Conservation (phyloP, 2,329 filamentous ascomycete genomes). For the Ceratocystis destructans region DNA sequence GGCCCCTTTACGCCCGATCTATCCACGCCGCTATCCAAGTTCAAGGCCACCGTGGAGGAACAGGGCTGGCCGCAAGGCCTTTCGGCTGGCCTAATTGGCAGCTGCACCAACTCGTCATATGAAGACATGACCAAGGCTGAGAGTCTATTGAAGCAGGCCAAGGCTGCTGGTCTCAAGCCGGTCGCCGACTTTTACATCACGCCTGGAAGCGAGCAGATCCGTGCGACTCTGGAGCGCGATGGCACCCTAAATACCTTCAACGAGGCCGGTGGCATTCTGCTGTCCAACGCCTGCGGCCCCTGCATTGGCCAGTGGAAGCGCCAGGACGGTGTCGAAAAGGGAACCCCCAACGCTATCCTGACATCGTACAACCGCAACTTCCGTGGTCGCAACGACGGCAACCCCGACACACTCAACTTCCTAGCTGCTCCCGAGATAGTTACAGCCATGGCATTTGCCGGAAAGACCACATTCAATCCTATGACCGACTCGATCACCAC, state of each 20-base stretch:
- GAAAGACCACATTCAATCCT: slow-evolving; percentile 89
- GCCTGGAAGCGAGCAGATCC: slow-evolving; percentile 90
- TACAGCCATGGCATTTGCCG: slow-evolving; percentile 88
- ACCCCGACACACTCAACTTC: slow-evolving; percentile 97
- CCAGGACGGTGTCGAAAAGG: slow-evolving; percentile 71
- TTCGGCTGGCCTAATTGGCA: slow-evolving; percentile 87
- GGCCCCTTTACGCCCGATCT: slow-evolving; percentile 94
- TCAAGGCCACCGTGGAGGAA: slow-evolving; percentile 68
- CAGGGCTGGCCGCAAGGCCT: slow-evolving; percentile 86
- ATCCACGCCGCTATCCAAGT: slow-evolving; percentile 79
- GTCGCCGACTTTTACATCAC: slow-evolving; percentile 91
- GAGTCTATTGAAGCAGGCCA: slow-evolving; percentile 80
- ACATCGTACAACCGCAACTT: slow-evolving; percentile 99
- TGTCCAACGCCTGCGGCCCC: slow-evolving; percentile 89
- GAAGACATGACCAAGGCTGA: slow-evolving; percentile 97
- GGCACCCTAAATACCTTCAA: slow-evolving; percentile 76
- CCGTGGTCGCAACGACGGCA: slow-evolving; percentile 90
- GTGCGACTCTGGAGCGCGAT: slow-evolving; percentile 82
- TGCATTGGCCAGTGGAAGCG: slow-evolving; percentile 95
- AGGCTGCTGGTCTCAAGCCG: slow-evolving; percentile 76
- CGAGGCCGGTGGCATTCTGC: slow-evolving; percentile 70
- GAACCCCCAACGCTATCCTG: slow-evolving; percentile 83
- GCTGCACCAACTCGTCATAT: slow-evolving; percentile 97
- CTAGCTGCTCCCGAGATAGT: slow-evolving; percentile 92
- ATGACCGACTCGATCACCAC: slow-evolving; percentile 74